Evolutionary conservation across 176 grass and related monocot genomes (phyloP).

Genomic region (Oryza meridionalis): DNA sequence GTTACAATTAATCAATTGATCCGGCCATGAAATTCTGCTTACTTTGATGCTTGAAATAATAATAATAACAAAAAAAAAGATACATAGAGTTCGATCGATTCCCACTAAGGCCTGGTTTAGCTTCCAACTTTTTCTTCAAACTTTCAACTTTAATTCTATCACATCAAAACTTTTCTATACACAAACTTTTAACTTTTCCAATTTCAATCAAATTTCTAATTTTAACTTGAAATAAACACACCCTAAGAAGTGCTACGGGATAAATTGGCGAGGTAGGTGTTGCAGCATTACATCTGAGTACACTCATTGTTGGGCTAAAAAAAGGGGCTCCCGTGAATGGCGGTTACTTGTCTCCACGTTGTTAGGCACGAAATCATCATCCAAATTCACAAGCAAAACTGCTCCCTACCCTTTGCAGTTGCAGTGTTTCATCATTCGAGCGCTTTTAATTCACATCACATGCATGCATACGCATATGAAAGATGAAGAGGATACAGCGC

Average conservation of each 20-base stretch:
- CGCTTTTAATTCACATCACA: not conserved
- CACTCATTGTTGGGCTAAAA: not conserved
- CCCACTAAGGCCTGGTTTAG: too few species aligned
- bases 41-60: not conserved
- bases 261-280: not conserved
- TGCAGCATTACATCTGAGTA: not conserved
- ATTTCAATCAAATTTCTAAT: too few species aligned
- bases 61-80: not conserved
- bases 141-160: too few species aligned
- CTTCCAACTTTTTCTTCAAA: too few species aligned
- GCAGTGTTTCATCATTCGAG: not conserved
- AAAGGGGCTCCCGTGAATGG: slow-evolving; percentile 9
- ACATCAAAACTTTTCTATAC: too few species aligned
- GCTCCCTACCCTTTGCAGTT: too few species aligned
- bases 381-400: too few species aligned
- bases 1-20: not conserved
- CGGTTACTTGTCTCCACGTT: slow-evolving; percentile 20
- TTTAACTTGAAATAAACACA: too few species aligned
- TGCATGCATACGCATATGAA: not conserved
- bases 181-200: too few species aligned
- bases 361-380: slow-evolving; percentile 32
- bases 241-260: not conserved
- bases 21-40: not conserved
- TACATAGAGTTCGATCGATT: not conserved
- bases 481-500: not conserved